Evolutionary conservation across 2,329 filamentous ascomycete genomes (phyloP), one percentile per base, ranked within the genome.

Genomic region (Aspergillus quadricinctus): DNA sequence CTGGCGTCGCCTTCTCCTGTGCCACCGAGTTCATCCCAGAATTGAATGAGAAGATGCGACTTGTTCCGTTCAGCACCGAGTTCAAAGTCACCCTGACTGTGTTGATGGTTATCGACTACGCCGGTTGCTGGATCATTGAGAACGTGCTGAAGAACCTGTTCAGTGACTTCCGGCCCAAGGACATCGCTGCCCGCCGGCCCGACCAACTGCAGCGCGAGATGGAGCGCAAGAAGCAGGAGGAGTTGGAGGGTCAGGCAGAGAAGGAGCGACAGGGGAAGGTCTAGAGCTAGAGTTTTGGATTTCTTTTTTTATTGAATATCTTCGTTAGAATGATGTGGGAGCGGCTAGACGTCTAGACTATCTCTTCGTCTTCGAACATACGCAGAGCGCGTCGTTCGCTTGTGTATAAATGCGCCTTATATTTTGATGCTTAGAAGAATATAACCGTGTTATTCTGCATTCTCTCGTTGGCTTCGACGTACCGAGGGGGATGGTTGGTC

Each of bases 1-100:
- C 91, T 0, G 91, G 81, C 45, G 89, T 99, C 29, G 93, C 94
- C 5, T 97, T 99, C 75, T 88, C 88, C 49, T 97, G 93, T 77
- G 93, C 92, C 6, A 95, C 93, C 1, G 94, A 99, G 74, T 91
- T 99, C 67, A 82, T 97, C 50, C 94, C 94, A 2, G 94, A 97
- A 72, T 86, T 99, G 75, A 99, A 97, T 77, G 84, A 93, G 75
- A 88, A 90, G 75, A 88, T 99, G 78, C 91, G 89, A 69, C 86
- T 99, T 0, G 94, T 99, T 4, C 90, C 90, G 3, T 99, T 99
- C 75, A 88, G 81, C 31, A 81, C 81, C 2, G 90, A 96, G 66
- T 99, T 99, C 83, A 96, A 96, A 81, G 71, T 83, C 46, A 93
- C 88, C 52, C 86, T 99, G 79, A 95, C 91, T 0, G 75, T 78